Evolutionary conservation across 352 stramenopile genomes (phyloP), one percentile per base, ranked within the genome.

Genomic region (Paralagenidium karlingii): DNA sequence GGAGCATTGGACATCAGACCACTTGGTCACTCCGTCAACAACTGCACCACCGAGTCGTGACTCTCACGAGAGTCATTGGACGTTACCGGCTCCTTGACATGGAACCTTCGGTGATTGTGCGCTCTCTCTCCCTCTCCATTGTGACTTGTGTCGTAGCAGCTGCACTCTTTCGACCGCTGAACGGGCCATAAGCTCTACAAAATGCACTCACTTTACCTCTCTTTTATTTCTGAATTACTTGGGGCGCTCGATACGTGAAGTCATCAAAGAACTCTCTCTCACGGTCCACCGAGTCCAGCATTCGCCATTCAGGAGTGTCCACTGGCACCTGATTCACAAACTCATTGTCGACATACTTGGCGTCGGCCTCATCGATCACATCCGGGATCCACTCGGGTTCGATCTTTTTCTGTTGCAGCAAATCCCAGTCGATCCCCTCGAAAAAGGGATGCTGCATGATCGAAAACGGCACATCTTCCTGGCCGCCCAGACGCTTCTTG

Each of bases 401-500:
- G 40, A 86, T 38, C 43, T 82, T 73, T 43, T 91, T 91, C 16
- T 64, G 60, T 43, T 91, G 78, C 19, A 91, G 44, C 8, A 60
- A 65, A 33, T 94, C 75, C 80, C 80, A 95, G 37, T 95, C 80
- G 30, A 95, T 69, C 19, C 71, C 66, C 1, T 70, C 53, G 31
- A 95, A 95, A 63, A 90, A 95, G 25, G 74, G 55, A 34, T 94
- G 81, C 29, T 79, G 79, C 78, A 91, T 91, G 53, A 91, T 90
- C 38, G 68, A 77, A 21, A 94, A 85, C 26, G 81, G 79, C 16
- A 92, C 70, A 0, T 69, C 55, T 22, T 88, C 82, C 29, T 76
- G 76, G 11, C 58, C 57, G 24, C 82, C 82, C 0, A 94, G 54
- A n/a, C 82, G 79, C 55, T 78, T 77, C 10, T 40, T 43, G 13